Evolutionary conservation across 1,284 basidiomycete species (phyloP).

Genomic region (Ustilago lituana): DNA sequence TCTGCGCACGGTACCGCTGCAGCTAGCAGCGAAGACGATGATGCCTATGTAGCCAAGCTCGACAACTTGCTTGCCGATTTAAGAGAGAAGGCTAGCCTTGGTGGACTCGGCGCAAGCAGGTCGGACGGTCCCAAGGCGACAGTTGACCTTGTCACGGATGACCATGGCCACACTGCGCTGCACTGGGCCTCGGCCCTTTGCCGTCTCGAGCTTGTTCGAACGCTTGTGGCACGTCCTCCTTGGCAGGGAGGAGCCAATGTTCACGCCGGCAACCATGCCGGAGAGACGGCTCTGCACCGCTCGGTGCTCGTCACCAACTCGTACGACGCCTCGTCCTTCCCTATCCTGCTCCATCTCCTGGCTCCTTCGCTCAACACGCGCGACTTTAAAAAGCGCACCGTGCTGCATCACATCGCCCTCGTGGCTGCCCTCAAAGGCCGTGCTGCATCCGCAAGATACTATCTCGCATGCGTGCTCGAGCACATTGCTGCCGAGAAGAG

Average conservation of each 20-base stretch:
- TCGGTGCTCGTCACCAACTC: conserved; percentile 89
- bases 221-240: conserved; percentile 72
- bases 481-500: conserved; percentile 70
- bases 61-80: conserved; percentile 47
- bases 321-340: conserved; percentile 79
- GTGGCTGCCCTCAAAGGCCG: conserved; percentile 90
- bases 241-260: conserved; percentile 61
- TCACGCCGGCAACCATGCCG: conserved; percentile 77
- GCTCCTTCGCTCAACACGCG: conserved; percentile 83
- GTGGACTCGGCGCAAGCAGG: conserved; percentile 73
- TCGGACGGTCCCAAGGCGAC: conserved; percentile 75
- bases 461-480: conserved; percentile 87
- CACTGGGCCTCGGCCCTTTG: conserved; percentile 92
- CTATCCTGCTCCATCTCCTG: conserved; percentile 74
- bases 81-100: conserved; percentile 44
- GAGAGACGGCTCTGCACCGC: conserved; percentile 93
- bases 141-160: conserved; percentile 76
- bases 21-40: conserved; percentile 17
- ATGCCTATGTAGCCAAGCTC: conserved; percentile 33
- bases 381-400: conserved; percentile 86
- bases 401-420: conserved; percentile 93
- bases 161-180: conserved; percentile 91
- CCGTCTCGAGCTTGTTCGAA: conserved; percentile 68
- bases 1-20: conserved; percentile 1
- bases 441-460: conserved; percentile 84